These are phyloP conservation scores for Rusavskia elegans DNA, from an alignment of 495 filamentous ascomycete genomes.

Conservation along the genomic window DNA sequence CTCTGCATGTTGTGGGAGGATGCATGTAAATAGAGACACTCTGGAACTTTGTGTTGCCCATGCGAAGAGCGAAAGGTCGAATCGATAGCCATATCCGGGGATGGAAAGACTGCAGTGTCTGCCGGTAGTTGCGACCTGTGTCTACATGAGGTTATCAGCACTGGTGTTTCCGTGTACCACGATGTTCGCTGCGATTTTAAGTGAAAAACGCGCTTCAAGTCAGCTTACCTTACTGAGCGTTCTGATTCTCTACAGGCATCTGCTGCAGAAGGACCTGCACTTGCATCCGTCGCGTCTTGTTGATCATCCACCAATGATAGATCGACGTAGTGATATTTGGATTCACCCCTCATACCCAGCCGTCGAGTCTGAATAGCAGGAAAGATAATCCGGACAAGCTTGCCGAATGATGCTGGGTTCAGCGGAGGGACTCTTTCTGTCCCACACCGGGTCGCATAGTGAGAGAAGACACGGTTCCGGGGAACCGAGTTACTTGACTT, in stretches of 20 bases:
- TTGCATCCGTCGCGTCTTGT: conserved; percentile 25
- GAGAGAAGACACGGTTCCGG: conserved; percentile 80
- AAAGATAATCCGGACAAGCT: conserved; percentile 89
- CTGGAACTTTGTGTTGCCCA: neutral
- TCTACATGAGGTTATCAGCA: neutral
- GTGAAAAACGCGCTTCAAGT: neutral
- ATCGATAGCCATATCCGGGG: conserved; percentile 32
- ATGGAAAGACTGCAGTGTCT: conserved; percentile 55
- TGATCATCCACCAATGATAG: conserved; percentile 54
- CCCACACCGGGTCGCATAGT: conserved; percentile 79
- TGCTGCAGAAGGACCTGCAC: neutral
- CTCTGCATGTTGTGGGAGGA: conserved; percentile 5
- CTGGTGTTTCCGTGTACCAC: neutral
- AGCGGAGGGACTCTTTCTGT: conserved; percentile 83
- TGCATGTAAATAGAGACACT: conserved; percentile 9
- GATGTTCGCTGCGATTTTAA: neutral
- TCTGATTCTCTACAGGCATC: neutral
- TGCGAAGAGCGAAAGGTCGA: conserved; percentile 7
- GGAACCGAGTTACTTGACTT: conserved; percentile 74
- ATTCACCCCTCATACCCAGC: conserved; percentile 86
- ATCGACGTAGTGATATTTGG: conserved; percentile 96
- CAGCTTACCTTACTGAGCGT: conserved; percentile 4
- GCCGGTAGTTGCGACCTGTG: conserved; percentile 33
- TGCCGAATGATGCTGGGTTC: conserved; percentile 95
- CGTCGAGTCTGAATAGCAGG: conserved; percentile 84